Evolutionary conservation across 164 flowering plant genomes (phyloP).

Genomic region (Vitis rotundifolia): DNA sequence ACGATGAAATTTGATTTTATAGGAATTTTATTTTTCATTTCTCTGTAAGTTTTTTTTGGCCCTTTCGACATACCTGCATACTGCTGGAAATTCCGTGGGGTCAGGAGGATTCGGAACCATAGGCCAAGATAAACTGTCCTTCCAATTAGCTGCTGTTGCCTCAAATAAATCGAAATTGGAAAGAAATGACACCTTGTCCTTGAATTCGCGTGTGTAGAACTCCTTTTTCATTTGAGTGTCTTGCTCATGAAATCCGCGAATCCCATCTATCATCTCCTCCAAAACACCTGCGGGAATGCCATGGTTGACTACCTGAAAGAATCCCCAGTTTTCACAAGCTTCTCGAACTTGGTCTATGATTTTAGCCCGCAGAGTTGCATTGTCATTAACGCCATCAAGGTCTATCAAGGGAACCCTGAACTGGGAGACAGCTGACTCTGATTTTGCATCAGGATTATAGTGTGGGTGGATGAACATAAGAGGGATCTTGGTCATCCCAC

Average conservation of each 20-base stretch:
- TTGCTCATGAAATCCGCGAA: slow-evolving; percentile 31
- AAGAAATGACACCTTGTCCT: slow-evolving; percentile 13
- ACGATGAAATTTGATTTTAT: too few species aligned
- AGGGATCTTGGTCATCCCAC: slow-evolving; percentile 17
- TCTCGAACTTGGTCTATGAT: slow-evolving; percentile 23
- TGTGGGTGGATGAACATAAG: too few species aligned
- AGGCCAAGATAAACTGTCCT: slow-evolving; percentile 24
- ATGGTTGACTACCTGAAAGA: slow-evolving; percentile 49
- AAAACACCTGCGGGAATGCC: slow-evolving; percentile 26
- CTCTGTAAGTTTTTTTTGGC: too few species aligned
- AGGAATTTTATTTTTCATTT: too few species aligned
- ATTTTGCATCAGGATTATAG: not conserved
- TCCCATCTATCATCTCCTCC: slow-evolving; percentile 34
- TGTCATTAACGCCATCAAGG: slow-evolving; percentile 18
- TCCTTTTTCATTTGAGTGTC: slow-evolving; percentile 29
- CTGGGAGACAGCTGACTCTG: not conserved
- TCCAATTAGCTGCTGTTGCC: slow-evolving; percentile 34
- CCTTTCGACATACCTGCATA: slow-evolving; percentile 22
- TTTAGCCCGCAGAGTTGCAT: slow-evolving; percentile 7
- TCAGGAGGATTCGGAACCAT: slow-evolving; percentile 28
- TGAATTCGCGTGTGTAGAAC: slow-evolving; percentile 28
- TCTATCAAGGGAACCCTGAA: slow-evolving; percentile 31
- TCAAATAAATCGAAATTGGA: slow-evolving; percentile 28
- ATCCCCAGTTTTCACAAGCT: slow-evolving; percentile 43
- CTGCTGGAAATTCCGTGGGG: slow-evolving; percentile 20